These are phyloP conservation scores for Coniferiporia weirii DNA, from an alignment of 1,284 basidiomycete species.

Conservation along the genomic window DNA sequence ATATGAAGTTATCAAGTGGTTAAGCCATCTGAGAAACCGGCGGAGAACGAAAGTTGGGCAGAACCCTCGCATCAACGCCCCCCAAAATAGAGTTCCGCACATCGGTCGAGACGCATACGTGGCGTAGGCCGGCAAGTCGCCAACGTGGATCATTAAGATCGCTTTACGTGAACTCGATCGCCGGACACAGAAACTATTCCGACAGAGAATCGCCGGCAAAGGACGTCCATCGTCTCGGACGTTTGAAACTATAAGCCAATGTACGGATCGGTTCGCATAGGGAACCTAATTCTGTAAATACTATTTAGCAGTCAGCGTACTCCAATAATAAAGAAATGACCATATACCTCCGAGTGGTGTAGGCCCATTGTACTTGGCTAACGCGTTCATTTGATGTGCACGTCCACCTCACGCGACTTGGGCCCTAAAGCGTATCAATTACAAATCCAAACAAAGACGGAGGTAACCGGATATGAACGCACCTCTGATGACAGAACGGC, in stretches of 20 bases:
- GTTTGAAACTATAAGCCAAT: no score
- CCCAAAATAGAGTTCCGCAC: no score
- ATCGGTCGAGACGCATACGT: no score
- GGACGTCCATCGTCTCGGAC: no score
- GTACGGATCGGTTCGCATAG: no score
- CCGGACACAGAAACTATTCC: not conserved
- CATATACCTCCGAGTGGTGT: not conserved
- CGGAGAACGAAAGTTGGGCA: not conserved
- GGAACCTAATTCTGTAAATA: no score
- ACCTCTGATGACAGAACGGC: not conserved
- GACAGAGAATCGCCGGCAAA: no score
- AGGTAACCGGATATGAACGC: not conserved
- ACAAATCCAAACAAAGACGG: not conserved
- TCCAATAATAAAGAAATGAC: no score
- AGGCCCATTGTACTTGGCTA: not conserved
- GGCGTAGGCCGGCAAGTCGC: not conserved
- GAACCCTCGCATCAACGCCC: no score
- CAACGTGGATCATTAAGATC: not conserved
- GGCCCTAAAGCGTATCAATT: not conserved
- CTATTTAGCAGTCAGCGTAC: no score
- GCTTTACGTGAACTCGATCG: not conserved
- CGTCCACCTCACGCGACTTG: not conserved
- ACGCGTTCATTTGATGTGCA: not conserved
- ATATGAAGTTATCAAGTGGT: not conserved
- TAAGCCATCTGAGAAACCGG: not conserved